A percentile compares a stretch with the other conserved stretches of the same genome.
Conservation (phyloP, 805 yeast species). For the Barnettozyma populi region DNA sequence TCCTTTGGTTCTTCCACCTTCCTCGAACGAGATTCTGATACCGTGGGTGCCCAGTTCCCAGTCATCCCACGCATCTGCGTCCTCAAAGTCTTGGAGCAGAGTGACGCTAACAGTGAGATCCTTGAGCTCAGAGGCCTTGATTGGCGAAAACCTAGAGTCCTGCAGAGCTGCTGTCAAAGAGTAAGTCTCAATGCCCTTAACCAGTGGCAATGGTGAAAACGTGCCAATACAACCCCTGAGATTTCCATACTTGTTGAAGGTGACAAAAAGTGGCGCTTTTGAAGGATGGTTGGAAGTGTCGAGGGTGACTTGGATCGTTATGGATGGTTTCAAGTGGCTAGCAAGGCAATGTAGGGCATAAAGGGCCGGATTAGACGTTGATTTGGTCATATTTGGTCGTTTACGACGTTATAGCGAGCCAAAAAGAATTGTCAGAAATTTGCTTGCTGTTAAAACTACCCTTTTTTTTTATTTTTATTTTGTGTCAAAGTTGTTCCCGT, state of each 20-base stretch:
- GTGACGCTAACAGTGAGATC: constrained; percentile 50
- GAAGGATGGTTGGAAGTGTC: neutral
- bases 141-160: constrained; percentile 74
- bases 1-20: constrained; percentile 36
- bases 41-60: constrained; percentile 72
- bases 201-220: constrained; percentile 50
- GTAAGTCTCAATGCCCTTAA: constrained; percentile 55
- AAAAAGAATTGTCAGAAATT: neutral
- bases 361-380: neutral
- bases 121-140: constrained; percentile 48
- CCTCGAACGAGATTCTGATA: constrained; percentile 49
- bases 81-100: constrained; percentile 53
- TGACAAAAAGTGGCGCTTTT: constrained; percentile 67
- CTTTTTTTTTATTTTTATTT: neutral
- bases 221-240: constrained; percentile 95
- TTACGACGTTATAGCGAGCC: too few relatives aligned
- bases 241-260: constrained; percentile 57
- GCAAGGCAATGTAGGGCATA: constrained; percentile 1
- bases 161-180: constrained; percentile 67
- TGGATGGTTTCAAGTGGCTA: neutral
- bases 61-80: constrained; percentile 59
- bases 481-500: too few relatives aligned
- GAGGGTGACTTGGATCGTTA: neutral
- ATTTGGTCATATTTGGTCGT: neutral
- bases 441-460: neutral